Conservation (phyloP, 257 asterid genomes). For the Buddleja alternifolia region DNA sequence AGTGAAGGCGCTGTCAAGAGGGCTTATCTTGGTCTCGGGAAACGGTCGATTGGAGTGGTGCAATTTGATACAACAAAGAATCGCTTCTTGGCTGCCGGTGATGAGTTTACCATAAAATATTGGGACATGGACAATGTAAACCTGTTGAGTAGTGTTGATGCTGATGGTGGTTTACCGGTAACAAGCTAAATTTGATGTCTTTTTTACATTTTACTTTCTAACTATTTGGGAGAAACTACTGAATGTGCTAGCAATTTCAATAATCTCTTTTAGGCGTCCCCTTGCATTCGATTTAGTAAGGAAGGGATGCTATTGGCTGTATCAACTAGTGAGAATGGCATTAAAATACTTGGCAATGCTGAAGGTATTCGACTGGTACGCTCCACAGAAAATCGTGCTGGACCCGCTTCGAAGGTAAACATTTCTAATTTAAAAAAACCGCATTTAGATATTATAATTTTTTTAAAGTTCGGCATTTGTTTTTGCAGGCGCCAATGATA, state of each 20-base stretch:
- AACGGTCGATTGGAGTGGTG: conserved; percentile 55
- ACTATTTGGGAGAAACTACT: conserved; percentile 4
- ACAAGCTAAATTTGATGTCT: conserved; percentile 8
- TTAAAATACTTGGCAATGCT: conserved; percentile 62
- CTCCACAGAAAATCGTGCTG: conserved; percentile 41
- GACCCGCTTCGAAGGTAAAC: conserved; percentile 49
- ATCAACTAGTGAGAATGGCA: conserved; percentile 63
- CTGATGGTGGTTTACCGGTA: conserved; percentile 74
- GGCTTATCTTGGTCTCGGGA: conserved; percentile 58
- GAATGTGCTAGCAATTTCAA: conserved; percentile 17
- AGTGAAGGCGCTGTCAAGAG: conserved; percentile 63
- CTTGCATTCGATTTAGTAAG: conserved; percentile 66
- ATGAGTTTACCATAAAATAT: conserved; percentile 58
- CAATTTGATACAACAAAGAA: conserved; percentile 70
- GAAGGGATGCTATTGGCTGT: conserved; percentile 71
- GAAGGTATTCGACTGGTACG: conserved; percentile 49
- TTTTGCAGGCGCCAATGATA: conserved; percentile 29
- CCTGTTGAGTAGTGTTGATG: conserved; percentile 47
- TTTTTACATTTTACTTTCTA: conserved; percentile 13
- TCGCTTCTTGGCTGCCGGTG: conserved; percentile 72
- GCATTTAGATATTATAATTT: conserved; percentile 11
- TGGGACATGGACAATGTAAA: conserved; percentile 76
- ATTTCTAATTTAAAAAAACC: not conserved
- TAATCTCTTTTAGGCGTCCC: conserved; percentile 59
- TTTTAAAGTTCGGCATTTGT: not conserved